Evolutionary conservation across 371 early-diverging fungal species (phyloP).

Genomic region (Syncephalastrum monosporum): DNA sequence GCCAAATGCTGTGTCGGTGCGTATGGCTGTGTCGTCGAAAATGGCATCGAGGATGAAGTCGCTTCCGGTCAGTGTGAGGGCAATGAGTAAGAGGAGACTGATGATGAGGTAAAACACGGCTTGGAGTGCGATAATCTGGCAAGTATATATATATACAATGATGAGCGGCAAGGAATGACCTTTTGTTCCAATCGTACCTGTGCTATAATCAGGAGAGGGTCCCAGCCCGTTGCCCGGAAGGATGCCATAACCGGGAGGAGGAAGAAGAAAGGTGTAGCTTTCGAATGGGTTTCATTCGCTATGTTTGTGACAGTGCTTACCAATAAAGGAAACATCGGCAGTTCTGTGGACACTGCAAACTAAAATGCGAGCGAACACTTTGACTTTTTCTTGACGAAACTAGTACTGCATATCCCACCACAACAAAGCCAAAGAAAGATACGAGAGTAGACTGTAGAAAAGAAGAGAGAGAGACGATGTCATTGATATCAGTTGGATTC

Average conservation of each 20-base stretch:
- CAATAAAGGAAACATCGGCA: no score
- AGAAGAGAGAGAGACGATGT: no score
- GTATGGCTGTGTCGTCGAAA: conserved; percentile 59
- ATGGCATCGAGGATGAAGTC: conserved; percentile 69
- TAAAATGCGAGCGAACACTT: no score
- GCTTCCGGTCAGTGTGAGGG: conserved; percentile 61
- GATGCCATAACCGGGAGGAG: conserved; percentile 18
- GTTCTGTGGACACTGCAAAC: no score
- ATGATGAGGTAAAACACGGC: conserved; percentile 61
- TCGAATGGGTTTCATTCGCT: no score
- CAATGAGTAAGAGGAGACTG: conserved; percentile 51
- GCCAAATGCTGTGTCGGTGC: conserved; percentile 71
- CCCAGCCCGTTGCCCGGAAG: conserved; percentile 49
- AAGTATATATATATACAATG: not conserved
- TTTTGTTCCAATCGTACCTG: conserved; percentile 27
- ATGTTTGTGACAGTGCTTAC: no score
- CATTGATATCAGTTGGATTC: no score
- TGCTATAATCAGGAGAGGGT: conserved; percentile 44
- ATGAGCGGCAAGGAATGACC: not conserved
- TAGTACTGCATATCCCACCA: no score
- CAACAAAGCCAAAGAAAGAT: no score
- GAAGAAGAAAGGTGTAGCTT: not conserved
- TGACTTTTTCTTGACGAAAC: no score
- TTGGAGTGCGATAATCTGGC: conserved; percentile 60
- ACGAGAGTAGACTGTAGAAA: no score